Conservation (phyloP, 148 eudicot species). For the Rhododendron ferrugineum region DNA sequence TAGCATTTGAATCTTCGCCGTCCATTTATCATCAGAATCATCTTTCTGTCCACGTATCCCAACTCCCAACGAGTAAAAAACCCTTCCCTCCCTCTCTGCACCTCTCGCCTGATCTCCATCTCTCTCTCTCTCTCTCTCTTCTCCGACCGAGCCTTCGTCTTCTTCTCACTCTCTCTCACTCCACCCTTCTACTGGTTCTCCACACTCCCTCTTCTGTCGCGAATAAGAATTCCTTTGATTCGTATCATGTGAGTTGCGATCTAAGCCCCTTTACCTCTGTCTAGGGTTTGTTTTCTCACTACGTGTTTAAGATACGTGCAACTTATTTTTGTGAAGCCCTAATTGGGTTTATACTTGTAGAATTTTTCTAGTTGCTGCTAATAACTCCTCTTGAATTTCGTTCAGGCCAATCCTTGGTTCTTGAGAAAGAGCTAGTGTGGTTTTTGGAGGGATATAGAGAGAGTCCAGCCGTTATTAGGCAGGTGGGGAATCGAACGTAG, state of each 20-base stretch:
- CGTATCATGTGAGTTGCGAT: background rate
- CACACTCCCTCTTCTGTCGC: background rate
- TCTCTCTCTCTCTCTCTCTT: background rate
- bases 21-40: background rate
- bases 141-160: background rate
- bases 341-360: background rate
- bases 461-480: conserved; percentile 14
- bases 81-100: background rate
- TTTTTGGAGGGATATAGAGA: background rate
- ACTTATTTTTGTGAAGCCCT: background rate
- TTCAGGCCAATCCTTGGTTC: background rate
- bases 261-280: background rate
- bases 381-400: background rate
- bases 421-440: background rate
- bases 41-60: background rate
- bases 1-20: background rate
- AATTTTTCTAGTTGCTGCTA: background rate
- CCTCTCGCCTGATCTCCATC: background rate
- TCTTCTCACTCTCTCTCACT: background rate
- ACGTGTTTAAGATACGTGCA: background rate
- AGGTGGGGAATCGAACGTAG: conserved; percentile 4
- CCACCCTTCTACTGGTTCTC: background rate
- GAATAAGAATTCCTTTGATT: background rate
- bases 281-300: background rate
- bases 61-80: background rate